Evolutionary conservation across 2,329 filamentous ascomycete species (phyloP), one percentile per base, ranked within the genome.

Genomic region (Zymoseptoria tritici): DNA sequence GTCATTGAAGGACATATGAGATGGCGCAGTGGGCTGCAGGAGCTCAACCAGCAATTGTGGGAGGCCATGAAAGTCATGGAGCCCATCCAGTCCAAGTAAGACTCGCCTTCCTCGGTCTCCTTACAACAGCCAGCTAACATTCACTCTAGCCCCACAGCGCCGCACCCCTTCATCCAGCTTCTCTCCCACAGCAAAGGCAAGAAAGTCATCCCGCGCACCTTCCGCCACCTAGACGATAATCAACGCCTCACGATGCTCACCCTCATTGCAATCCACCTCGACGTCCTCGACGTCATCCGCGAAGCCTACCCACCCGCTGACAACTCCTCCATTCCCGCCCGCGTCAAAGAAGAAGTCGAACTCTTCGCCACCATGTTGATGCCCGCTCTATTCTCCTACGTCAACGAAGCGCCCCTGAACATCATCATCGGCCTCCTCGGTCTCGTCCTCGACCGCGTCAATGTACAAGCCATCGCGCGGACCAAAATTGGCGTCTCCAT

Each of bases 101-200:
- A 74, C 11, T 22, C 13, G 5, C 21, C 26, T 36, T 49, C 26
- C 51, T 24, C 26, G 26, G 22, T 58, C 46, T 22, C 31, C 20
- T 24, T 4, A 20, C 36, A 22, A 51, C 11, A 29, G 9, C 20
- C 22, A 26, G 21, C 62, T 64, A 61, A 66, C 54, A 42, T n/a
- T 21, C 9, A 3, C n/a, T 24, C n/a, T 52, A 90, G 87, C 56
- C 84, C 88, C 3, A 81, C 86, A 19, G 79, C 79, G 2, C 80
- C 83, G 19, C 94, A 99, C 73, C 94, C 94, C 0, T 99, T 99
- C 76, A 97, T 99, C 67, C 90, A 92, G 53, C 93, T 99, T 74
- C 80, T 99, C 53, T 96, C 92, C 4, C 95, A 94, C 70, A 85
- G 87, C 67, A 99, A 99, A 79, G 94, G 94, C 71, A 97, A 97